Evolutionary conservation across 768 basidiomycete species (phyloP), one percentile per base, ranked within the genome.

Genomic region (Arthromyces matolae): DNA sequence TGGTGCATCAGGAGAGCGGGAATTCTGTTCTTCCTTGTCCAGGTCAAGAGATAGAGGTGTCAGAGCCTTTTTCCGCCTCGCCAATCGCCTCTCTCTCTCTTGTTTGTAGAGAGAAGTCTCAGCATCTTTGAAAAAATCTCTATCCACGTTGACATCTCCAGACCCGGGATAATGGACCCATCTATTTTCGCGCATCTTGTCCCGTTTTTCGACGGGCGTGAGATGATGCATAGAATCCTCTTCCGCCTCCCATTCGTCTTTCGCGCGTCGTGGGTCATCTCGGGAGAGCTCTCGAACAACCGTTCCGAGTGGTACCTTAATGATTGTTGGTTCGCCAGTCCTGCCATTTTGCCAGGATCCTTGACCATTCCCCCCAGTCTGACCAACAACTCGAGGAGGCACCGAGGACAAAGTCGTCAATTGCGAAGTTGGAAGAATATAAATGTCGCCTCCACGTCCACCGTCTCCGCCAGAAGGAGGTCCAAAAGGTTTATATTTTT

Each of bases 391-490:
- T 31, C 84, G 82, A 47, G 80, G 81, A 0, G 83, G 71, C 0
- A 97, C 75, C 0, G 82, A 76, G 4, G 86, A 77, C 18, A 98
- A 82, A 0, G 87, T 87, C 0, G 89, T 89, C 16, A 97, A 70
- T 28, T 81, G 75, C 0, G 86, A 75, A 0, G 87, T 85, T 0
- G 95, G 89, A 27, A 83, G 67, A 56, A 98, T 77, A 62, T 92
- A 92, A 25, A 98, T 82, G 58, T 87, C 83, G 4, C 90, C 93
- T 22, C 94, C 95, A 37, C 78, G 77, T 2, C 93, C 95, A 13
- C 95, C 95, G 50, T 89, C 88, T 1, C 94, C 95, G 0, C 95
- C 95, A 8, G 93, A 94, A 0, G 95, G 93, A 1, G 93, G 92
- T 0, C 92, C 91, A 51, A 81, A 78, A 1, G 86, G 80, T 47